Evolutionary conservation across 2,329 filamentous ascomycete species (phyloP).

Genomic region (Penicillium sp.): DNA sequence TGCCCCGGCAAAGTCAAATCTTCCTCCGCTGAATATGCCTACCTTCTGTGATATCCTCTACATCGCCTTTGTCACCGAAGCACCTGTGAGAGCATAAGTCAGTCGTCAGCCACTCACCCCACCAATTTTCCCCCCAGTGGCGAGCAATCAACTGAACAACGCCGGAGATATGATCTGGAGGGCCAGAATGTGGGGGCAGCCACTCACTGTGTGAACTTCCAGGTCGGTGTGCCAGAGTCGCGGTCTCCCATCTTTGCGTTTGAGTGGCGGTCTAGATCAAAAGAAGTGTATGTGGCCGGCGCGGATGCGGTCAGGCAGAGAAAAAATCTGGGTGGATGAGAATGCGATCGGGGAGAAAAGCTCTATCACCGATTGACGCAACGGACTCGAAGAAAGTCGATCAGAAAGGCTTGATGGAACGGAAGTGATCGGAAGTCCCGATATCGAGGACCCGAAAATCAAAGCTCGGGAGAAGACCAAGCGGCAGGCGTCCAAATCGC

Average conservation of each 20-base stretch:
- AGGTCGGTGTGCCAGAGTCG: slow-evolving; percentile 89
- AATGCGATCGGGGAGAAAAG: slow-evolving; percentile 16
- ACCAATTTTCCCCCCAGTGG: background rate
- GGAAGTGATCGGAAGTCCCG: slow-evolving; percentile 16
- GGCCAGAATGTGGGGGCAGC: background rate
- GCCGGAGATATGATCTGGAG: background rate
- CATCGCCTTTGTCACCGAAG: slow-evolving; percentile 99
- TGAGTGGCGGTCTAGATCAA: slow-evolving; percentile 32
- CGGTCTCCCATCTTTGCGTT: slow-evolving; percentile 83
- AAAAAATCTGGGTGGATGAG: slow-evolving; percentile 19
- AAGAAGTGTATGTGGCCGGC: slow-evolving; percentile 8
- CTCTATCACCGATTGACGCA: slow-evolving; percentile 16
- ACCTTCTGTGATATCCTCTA: slow-evolving; percentile 98
- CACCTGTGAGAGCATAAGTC: slow-evolving; percentile 55
- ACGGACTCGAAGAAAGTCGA: background rate
- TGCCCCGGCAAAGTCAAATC: no score
- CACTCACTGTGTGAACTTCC: slow-evolving; percentile 99
- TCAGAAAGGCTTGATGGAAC: slow-evolving; percentile 4
- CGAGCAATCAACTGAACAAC: background rate
- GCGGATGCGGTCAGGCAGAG: no score
- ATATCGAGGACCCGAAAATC: background rate
- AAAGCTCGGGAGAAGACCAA: background rate
- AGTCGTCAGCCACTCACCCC: slow-evolving; percentile 4
- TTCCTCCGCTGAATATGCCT: slow-evolving; percentile 13
- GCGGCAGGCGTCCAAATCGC: slow-evolving; percentile 7